A percentile compares a stretch with the other conserved stretches of the same genome.
These are phyloP conservation scores for Isabelozyma heimii DNA, from an alignment of 805 yeast species.

Conservation along the genomic window DNA sequence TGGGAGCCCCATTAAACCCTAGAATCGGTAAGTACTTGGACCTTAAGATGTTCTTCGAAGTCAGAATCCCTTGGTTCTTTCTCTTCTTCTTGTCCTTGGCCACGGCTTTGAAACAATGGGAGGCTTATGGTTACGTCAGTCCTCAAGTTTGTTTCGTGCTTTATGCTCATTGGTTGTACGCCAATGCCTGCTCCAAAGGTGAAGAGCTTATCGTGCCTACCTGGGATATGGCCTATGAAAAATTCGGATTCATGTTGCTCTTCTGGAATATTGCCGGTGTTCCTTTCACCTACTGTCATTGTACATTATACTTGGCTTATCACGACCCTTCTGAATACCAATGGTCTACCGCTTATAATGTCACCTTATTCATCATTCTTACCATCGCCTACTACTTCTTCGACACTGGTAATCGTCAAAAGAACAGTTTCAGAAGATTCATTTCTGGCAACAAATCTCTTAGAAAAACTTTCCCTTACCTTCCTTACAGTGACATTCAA, in stretches of 20 bases:
- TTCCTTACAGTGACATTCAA: slow-evolving; percentile 78
- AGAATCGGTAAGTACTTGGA: slow-evolving; percentile 84
- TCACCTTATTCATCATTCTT: slow-evolving; percentile 53
- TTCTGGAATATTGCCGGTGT: slow-evolving; percentile 99
- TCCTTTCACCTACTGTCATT: slow-evolving; percentile 95
- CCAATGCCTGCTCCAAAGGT: slow-evolving; percentile 96
- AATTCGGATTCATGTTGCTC: slow-evolving; percentile 97
- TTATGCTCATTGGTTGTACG: slow-evolving; percentile 90
- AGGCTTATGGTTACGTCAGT: slow-evolving; percentile 72
- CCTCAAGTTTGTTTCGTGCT: slow-evolving; percentile 72
- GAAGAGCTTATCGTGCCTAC: slow-evolving; percentile 97
- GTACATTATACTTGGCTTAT: slow-evolving; percentile 77
- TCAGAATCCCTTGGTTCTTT: slow-evolving; percentile 95
- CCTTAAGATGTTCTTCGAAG: slow-evolving; percentile 96
- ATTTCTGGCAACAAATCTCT: slow-evolving; percentile 74
- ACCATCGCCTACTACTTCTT: slow-evolving; percentile 83
- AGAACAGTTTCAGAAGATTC: slow-evolving; percentile 83
- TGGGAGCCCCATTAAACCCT: slow-evolving; percentile 98
- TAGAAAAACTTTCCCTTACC: slow-evolving; percentile 90
- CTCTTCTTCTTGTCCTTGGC: slow-evolving; percentile 75
- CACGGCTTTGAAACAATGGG: slow-evolving; percentile 75
- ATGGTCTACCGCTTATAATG: slow-evolving; percentile 64
- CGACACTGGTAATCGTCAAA: slow-evolving; percentile 93
- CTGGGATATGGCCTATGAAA: slow-evolving; percentile 99
- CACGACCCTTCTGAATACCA: slow-evolving; percentile 83